Base-by-base conservation (phyloP, 2,329 filamentous ascomycete genomes). In the Aspergillus ochraceus region DNA sequence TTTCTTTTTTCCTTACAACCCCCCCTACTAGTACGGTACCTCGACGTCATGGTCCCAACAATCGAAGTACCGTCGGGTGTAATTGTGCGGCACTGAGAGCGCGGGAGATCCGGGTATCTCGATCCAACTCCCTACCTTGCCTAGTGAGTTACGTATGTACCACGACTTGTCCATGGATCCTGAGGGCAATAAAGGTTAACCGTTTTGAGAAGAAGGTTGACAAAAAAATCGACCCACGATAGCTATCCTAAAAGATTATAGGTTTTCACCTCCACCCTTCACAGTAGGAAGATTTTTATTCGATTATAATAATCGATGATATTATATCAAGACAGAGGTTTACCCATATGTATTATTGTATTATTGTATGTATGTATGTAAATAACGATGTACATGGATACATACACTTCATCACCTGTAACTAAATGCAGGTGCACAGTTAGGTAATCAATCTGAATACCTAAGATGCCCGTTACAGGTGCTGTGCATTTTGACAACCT, bases 171-270 rank as follows among this genome's bases (percentile, higher is more conserved):
- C 30, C 30, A 32, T 32, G 30, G 11, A 32, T 26, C 24, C 24
- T 26, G 30, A 39, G 14, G 6, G 6, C n/a, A 39, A 39, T n/a
- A 17, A 14, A 39, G 14, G 49, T 54, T 53, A 45, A 55, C 61
- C 59, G 54, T 61, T 49, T 63, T 60, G 29, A 42, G 52, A 52
- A 42, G 52, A 54, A 36, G n/a, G 42, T 51, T 56, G 56, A 53
- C 56, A 58, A 54, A 52, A 57, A 58, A 57, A 57, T 42, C 42
- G 50, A 58, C 51, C 56, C 56, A 58, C n/a, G 42, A 49, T 54
- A n/a, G 39, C 19, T 29, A 17, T n/a, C 17, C 36, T n/a, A 11
- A 14, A 36, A 11, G 11, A 36, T 32, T 10, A 36, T 36, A 5
- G 36, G 14, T n/a, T 42, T 42, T 42, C 17, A 12, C 14, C 32